These are phyloP conservation scores for Pinus taeda DNA, from an alignment of 75 land plant genomes.

Conservation along the genomic window DNA sequence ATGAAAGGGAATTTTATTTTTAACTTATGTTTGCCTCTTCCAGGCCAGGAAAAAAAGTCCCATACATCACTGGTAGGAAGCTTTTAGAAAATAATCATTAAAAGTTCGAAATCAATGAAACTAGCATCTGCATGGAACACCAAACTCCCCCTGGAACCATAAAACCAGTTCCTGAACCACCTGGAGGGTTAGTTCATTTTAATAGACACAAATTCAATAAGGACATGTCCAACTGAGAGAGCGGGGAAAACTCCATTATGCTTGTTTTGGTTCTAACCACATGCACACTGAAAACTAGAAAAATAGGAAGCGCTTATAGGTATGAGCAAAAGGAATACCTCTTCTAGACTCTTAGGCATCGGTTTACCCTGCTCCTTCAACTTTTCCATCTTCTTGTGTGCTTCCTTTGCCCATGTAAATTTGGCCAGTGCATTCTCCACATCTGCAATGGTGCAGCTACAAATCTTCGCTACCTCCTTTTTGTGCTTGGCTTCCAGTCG, in stretches of 20 bases:
- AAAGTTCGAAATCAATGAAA: neutral
- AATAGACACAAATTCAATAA: no score
- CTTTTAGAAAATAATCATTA: neutral
- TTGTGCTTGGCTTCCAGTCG: slow-evolving; percentile 67
- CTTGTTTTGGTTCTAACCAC: neutral
- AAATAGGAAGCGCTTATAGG: no score
- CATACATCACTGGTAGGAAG: neutral
- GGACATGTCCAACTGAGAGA: neutral
- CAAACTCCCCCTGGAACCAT: no score
- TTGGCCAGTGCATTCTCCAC: slow-evolving; percentile 87
- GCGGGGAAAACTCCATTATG: neutral
- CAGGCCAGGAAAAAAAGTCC: neutral
- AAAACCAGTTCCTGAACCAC: no score
- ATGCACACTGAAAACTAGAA: neutral
- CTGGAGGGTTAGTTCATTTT: no score
- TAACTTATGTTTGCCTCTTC: neutral
- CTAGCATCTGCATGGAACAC: neutral
- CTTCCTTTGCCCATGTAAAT: slow-evolving; percentile 87
- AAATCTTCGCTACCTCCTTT: slow-evolving; percentile 65
- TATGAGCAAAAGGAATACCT: slow-evolving; percentile 39
- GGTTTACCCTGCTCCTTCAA: slow-evolving; percentile 89
- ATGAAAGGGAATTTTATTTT: neutral
- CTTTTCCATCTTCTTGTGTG: slow-evolving; percentile 74
- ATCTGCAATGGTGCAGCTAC: slow-evolving; percentile 75
- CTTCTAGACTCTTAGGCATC: slow-evolving; percentile 65